phyloP scores from a whole-genome alignment of 352 stramenopile species.

The Pythium sp. region DNA sequence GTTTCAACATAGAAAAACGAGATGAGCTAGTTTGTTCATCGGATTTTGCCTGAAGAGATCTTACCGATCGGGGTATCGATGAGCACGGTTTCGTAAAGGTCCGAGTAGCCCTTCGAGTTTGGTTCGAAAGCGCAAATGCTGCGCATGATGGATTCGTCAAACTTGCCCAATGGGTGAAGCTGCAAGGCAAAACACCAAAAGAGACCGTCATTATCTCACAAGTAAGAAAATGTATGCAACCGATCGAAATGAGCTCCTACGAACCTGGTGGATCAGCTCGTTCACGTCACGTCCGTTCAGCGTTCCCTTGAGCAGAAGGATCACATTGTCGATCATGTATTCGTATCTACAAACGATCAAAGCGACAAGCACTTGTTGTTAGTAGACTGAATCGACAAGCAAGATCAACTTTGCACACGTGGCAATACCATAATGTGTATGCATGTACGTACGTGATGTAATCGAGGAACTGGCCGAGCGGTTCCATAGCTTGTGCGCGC shows the following conservation, averaged over 20 bases:
- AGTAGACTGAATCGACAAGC: conserved; percentile 1
- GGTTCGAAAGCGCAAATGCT: conserved; percentile 98
- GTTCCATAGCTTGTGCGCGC: conserved; percentile 94
- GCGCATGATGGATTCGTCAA: conserved; percentile 98
- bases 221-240: background rate
- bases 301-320: conserved; percentile 98
- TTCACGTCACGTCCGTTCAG: conserved; percentile 96
- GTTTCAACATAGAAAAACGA: background rate
- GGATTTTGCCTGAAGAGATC: background rate
- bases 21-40: background rate
- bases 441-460: conserved; percentile 93
- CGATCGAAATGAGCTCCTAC: background rate
- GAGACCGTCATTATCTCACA: conserved; percentile 2
- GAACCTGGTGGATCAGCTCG: conserved; percentile 94
- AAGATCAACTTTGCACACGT: background rate
- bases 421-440: background rate
- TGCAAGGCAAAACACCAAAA: conserved; percentile 30
- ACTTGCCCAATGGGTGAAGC: conserved; percentile 98
- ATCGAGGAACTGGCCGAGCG: conserved; percentile 96
- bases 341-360: conserved; percentile 76
- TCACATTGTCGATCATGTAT: conserved; percentile 99
- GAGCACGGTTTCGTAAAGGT: conserved; percentile 99
- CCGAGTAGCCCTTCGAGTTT: conserved; percentile 96
- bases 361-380: background rate
- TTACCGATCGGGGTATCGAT: conserved; percentile 97